Conservation (phyloP, 495 filamentous ascomycete genomes). For the Lepraria neglecta region DNA sequence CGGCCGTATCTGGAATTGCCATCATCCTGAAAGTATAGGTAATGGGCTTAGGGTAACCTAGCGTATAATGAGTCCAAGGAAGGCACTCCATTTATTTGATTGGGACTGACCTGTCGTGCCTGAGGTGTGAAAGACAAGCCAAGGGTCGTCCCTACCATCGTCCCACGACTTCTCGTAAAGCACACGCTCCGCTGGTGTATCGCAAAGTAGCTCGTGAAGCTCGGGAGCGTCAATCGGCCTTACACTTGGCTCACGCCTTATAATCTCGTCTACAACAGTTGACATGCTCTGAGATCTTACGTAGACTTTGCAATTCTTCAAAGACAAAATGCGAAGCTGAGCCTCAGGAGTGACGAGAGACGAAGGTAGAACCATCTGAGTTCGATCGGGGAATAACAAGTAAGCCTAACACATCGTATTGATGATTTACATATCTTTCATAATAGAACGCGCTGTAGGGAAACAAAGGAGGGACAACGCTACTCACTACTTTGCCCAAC, state of each 20-base stretch:
- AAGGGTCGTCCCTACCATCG: slow-evolving; percentile 33
- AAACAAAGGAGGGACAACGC: too few species aligned
- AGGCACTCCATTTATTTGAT: not conserved
- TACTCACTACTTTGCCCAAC: slow-evolving; percentile 33
- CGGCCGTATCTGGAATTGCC: slow-evolving; percentile 1
- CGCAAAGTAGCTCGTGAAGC: slow-evolving; percentile 27
- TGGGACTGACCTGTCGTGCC: slow-evolving; percentile 37
- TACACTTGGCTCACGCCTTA: slow-evolving; percentile 15
- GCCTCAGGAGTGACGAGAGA: slow-evolving; percentile 40
- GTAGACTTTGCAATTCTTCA: slow-evolving; percentile 34
- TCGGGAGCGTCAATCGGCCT: slow-evolving; percentile 28
- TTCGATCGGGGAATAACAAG: not conserved
- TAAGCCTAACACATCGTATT: too few species aligned
- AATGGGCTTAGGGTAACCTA: slow-evolving; percentile 32
- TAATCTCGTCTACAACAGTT: slow-evolving; percentile 27
- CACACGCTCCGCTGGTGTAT: slow-evolving; percentile 23
- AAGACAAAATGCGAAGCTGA: slow-evolving; percentile 35
- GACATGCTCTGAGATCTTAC: slow-evolving; percentile 28
- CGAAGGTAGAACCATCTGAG: slow-evolving; percentile 35
- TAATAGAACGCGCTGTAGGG: too few species aligned
- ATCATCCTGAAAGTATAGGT: slow-evolving; percentile 33
- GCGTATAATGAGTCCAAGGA: not conserved
- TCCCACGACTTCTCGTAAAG: slow-evolving; percentile 28
- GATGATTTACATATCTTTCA: not conserved
- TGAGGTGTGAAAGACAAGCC: slow-evolving; percentile 34